Evolutionary conservation across 805 yeast species (phyloP).

Genomic region (Yarrowia osloensis): DNA sequence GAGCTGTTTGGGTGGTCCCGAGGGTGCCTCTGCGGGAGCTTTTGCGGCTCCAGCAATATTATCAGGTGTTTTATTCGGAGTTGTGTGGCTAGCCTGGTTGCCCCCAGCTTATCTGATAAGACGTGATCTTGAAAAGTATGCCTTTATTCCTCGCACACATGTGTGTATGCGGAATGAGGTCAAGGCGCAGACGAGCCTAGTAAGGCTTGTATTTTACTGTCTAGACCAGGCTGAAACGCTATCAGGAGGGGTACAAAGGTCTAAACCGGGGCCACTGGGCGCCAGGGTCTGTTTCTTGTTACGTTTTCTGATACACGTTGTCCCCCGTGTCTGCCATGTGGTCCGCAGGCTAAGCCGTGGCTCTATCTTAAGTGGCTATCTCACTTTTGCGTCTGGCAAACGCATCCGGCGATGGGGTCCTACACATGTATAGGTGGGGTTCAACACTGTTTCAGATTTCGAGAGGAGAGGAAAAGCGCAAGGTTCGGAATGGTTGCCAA

Average conservation of each 20-base stretch:
- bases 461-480: background rate
- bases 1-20: background rate
- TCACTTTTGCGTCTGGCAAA: background rate
- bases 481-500: slow-evolving; percentile 9
- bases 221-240: background rate
- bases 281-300: background rate
- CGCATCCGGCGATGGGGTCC: slow-evolving; percentile 4
- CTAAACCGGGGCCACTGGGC: background rate
- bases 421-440: background rate
- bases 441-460: background rate
- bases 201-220: background rate
- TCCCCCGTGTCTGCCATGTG: background rate
- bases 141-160: too few relatives aligned
- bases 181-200: background rate
- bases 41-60: too few relatives aligned
- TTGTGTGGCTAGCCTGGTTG: background rate
- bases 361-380: background rate
- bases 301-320: background rate
- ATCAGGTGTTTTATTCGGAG: background rate
- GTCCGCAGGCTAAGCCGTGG: background rate
- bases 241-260: background rate
- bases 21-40: background rate
- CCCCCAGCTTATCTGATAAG: background rate
- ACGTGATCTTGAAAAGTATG: too few relatives aligned
- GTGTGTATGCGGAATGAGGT: background rate